These are phyloP conservation scores for Pyrenula massariospora DNA, from an alignment of 495 filamentous ascomycete species.

Conservation along the genomic window DNA sequence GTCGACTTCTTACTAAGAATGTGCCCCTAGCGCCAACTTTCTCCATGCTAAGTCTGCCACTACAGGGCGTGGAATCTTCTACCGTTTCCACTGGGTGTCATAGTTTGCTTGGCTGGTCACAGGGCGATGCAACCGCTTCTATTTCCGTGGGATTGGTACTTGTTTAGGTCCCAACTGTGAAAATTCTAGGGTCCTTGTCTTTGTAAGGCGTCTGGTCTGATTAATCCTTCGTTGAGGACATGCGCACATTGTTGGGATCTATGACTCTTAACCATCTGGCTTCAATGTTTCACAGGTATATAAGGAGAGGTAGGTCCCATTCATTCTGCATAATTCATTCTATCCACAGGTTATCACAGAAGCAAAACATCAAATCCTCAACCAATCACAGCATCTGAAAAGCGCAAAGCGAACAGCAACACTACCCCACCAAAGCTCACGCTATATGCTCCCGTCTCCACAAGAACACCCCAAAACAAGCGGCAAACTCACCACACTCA, in stretches of 20 bases:
- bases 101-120: background rate
- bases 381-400: too few relatives aligned
- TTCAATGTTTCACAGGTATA: background rate
- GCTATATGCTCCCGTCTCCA: background rate
- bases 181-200: background rate
- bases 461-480: background rate
- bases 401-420: too few relatives aligned
- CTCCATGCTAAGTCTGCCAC: background rate
- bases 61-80: background rate
- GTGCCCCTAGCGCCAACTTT: background rate
- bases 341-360: too few relatives aligned
- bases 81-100: background rate
- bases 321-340: background rate
- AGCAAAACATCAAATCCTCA: background rate
- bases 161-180: background rate
- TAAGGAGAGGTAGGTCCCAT: background rate
- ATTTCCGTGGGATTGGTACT: background rate
- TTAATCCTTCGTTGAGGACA: background rate
- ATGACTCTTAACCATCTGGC: background rate
- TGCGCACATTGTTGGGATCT: background rate
- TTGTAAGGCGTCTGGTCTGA: background rate
- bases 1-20: background rate
- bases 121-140: background rate
- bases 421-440: background rate
- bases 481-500: too few relatives aligned